These are phyloP conservation scores for Bryoerythrophyllum caledonicum DNA, from an alignment of 225 moss, liverwort and hornwort genomes.

Conservation along the genomic window DNA sequence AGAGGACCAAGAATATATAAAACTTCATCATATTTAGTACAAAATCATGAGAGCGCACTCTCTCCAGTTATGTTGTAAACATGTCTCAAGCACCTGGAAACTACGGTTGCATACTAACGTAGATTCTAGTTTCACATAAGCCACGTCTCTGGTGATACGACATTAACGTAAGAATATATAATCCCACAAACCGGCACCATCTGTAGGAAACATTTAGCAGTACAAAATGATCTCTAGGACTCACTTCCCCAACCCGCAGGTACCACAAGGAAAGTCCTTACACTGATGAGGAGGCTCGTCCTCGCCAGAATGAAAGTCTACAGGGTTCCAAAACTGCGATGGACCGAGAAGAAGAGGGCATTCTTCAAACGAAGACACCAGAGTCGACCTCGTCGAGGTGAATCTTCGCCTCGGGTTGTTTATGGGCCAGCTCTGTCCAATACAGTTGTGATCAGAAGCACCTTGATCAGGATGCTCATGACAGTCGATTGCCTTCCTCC, in stretches of 20 bases:
- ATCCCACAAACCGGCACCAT: neutral
- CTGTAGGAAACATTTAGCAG: neutral
- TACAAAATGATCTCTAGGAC: neutral
- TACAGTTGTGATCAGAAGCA: neutral
- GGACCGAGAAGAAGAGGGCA: neutral
- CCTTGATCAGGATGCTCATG: neutral
- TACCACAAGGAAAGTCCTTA: neutral
- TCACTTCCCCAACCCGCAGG: neutral
- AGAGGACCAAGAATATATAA: neutral
- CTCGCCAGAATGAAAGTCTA: neutral
- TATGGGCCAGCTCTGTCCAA: neutral
- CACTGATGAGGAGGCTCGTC: conserved; percentile 12
- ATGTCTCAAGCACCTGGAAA: neutral
- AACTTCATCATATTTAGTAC: neutral
- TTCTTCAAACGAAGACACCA: neutral
- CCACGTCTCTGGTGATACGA: neutral
- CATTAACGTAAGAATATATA: neutral
- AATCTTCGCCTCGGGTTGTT: neutral
- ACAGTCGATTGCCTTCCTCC: neutral
- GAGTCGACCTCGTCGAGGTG: neutral
- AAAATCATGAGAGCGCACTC: neutral
- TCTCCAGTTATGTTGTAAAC: neutral
- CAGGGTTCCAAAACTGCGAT: neutral
- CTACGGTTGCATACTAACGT: neutral
- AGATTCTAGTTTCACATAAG: neutral